Conservation (phyloP, 305 asterid species). For the Fraxinus sp. region DNA sequence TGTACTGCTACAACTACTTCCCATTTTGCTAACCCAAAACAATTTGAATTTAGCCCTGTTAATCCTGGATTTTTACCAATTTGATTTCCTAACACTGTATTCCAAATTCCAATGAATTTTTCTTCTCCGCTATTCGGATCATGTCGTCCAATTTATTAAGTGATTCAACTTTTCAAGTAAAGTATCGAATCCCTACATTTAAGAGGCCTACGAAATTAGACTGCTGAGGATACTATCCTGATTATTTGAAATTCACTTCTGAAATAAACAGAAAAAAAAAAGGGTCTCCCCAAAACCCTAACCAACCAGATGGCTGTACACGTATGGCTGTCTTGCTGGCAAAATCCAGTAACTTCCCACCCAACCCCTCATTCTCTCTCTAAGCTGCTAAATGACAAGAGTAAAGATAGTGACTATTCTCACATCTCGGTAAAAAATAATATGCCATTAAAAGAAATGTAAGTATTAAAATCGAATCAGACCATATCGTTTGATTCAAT, state of each 20-base stretch:
- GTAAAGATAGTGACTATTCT: conserved; percentile 33
- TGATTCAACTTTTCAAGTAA: background rate
- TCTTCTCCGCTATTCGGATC: background rate
- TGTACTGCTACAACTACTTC: background rate
- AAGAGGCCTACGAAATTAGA: background rate
- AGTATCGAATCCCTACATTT: background rate
- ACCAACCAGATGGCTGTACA: conserved; percentile 16
- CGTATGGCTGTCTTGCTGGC: conserved; percentile 18
- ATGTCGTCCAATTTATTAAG: background rate
- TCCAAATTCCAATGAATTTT: background rate
- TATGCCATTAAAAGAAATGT: background rate
- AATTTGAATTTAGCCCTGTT: background rate
- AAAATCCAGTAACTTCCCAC: background rate
- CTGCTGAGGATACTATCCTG: background rate
- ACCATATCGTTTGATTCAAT: too few species aligned
- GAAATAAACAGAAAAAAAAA: background rate
- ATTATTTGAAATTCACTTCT: background rate
- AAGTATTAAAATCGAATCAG: background rate
- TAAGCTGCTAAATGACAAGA: conserved; percentile 31
- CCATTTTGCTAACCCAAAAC: background rate
- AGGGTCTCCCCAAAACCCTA: background rate
- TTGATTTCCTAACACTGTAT: background rate
- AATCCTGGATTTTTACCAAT: background rate
- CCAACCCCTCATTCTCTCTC: background rate
- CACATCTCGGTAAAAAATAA: conserved; percentile 17